These are phyloP conservation scores for Paralagenidium karlingii DNA, from an alignment of 352 stramenopile species.

Conservation along the genomic window DNA sequence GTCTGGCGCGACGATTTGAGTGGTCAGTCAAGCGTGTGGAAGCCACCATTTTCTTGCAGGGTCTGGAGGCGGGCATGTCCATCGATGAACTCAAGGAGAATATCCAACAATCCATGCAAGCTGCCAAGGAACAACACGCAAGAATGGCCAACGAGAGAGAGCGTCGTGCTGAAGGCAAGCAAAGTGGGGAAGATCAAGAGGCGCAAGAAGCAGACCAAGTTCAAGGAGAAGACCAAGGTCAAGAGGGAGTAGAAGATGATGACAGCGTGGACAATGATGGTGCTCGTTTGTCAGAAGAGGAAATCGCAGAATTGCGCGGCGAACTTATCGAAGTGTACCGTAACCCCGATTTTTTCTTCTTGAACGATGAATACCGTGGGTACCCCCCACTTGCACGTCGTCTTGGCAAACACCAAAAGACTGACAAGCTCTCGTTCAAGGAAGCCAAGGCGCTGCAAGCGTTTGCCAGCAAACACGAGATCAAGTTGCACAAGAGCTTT, in stretches of 20 bases:
- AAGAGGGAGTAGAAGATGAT: slow-evolving; percentile 4
- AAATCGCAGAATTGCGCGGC: slow-evolving; percentile 38
- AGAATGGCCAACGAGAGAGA: slow-evolving; percentile 4
- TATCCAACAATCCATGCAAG: slow-evolving; percentile 21
- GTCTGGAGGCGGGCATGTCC: slow-evolving; percentile 39
- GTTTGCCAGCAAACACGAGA: slow-evolving; percentile 59
- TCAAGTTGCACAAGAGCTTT: slow-evolving; percentile 63
- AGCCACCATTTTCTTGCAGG: slow-evolving; percentile 70
- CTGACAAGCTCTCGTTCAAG: slow-evolving; percentile 69
- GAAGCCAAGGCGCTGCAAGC: slow-evolving; percentile 63
- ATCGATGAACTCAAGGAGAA: slow-evolving; percentile 46
- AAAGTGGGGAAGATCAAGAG: slow-evolving; percentile 36
- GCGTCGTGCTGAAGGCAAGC: slow-evolving; percentile 35
- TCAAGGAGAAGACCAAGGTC: not conserved
- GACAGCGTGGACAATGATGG: slow-evolving; percentile 26
- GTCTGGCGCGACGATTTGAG: slow-evolving; percentile 68
- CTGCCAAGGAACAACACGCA: slow-evolving; percentile 28
- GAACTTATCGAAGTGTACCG: slow-evolving; percentile 50
- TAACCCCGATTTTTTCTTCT: slow-evolving; percentile 80
- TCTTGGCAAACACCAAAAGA: slow-evolving; percentile 68
- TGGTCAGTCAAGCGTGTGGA: slow-evolving; percentile 65
- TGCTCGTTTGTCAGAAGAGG: slow-evolving; percentile 23
- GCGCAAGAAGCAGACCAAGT: slow-evolving; percentile 7
- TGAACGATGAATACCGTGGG: slow-evolving; percentile 74
- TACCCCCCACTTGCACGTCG: slow-evolving; percentile 64